Base-by-base conservation (phyloP, 805 yeast species). In the Scheffersomyces amazonensis region DNA sequence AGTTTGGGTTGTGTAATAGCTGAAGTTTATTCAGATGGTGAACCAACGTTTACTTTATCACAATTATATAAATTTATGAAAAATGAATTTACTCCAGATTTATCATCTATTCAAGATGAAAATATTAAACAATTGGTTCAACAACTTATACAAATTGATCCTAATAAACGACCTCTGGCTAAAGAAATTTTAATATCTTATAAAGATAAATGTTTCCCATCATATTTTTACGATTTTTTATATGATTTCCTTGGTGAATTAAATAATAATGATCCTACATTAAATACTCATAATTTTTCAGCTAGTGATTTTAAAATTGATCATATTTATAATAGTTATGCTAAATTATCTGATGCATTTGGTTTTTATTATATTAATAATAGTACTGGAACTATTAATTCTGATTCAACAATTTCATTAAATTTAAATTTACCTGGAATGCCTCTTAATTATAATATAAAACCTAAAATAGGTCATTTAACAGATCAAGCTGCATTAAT, bases 1-100 rank as follows among this genome's bases (percentile, higher is more conserved):
- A 76, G 88, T 38, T 54, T 81, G 32, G 95, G 95, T 0, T 93
- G 99, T 64, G 88, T 86, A 2, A 82, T 93, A 48, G 96, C 95
- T 1, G 99, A 93, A 58, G 61, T 93, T 5, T 87, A 83, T 47
- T 64, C 80, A 15, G 98, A 93, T 47, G 97, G 97, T 0, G 74
- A 85, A 13, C 86, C 97, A 0, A 72, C 87, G 0, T 91, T 93
- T 58, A 82, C 95, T 0, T 71, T 93, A 10, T 81, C 98, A 0
- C 96, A 90, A 53, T 66, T 90, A 43, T 91, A 87, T 69, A 86
- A 82, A 59, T 93, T 84, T 60, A 82, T 82, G 50, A 76, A 76
- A 41, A 75, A 80, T 2, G 89, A 84, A 42, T 81, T 74, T 52
- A 56, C 58, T 16, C 95, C 96, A 0, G 80, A 80, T 39, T 58